These are phyloP conservation scores for Cryptosporidium muris DNA, from an alignment of 169 alveolate species.

Conservation along the genomic window DNA sequence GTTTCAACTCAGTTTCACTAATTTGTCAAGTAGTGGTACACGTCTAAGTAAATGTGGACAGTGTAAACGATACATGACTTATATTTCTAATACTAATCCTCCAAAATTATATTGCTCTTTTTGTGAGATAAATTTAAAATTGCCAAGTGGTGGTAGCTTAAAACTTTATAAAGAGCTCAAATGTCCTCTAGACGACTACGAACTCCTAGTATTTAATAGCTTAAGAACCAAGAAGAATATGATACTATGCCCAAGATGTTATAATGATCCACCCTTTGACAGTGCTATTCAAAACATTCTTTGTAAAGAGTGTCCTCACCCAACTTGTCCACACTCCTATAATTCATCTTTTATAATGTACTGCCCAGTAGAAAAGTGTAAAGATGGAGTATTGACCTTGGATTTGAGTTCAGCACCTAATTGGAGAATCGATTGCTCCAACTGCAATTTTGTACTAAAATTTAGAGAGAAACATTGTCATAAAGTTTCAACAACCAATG, in stretches of 20 bases:
- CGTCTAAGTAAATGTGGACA: slow-evolving; percentile 79
- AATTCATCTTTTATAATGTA: slow-evolving; percentile 40
- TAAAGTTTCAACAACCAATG: background rate
- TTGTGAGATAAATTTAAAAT: slow-evolving; percentile 77
- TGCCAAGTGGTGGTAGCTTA: slow-evolving; percentile 82
- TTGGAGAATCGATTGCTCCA: slow-evolving; percentile 61
- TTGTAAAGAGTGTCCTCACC: slow-evolving; percentile 48
- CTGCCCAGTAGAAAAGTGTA: slow-evolving; percentile 35
- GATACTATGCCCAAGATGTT: slow-evolving; percentile 81
- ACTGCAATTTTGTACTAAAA: background rate
- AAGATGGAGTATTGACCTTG: slow-evolving; percentile 35
- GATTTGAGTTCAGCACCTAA: slow-evolving; percentile 38
- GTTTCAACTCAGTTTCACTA: slow-evolving; percentile 77
- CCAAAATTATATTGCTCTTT: slow-evolving; percentile 78
- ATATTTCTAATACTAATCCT: slow-evolving; percentile 76
- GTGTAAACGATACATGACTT: slow-evolving; percentile 80
- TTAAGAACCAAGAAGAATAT: slow-evolving; percentile 70
- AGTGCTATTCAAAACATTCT: slow-evolving; percentile 25
- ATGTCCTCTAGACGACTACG: slow-evolving; percentile 85
- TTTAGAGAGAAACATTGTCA: background rate
- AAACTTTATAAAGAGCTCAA: slow-evolving; percentile 80
- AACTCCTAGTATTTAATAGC: slow-evolving; percentile 74
- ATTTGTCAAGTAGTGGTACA: slow-evolving; percentile 75
- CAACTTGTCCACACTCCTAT: slow-evolving; percentile 21
- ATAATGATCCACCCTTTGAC: slow-evolving; percentile 81